Evolutionary conservation across 306 rosid genomes (phyloP).

Genomic region (Citrullus amarus): DNA sequence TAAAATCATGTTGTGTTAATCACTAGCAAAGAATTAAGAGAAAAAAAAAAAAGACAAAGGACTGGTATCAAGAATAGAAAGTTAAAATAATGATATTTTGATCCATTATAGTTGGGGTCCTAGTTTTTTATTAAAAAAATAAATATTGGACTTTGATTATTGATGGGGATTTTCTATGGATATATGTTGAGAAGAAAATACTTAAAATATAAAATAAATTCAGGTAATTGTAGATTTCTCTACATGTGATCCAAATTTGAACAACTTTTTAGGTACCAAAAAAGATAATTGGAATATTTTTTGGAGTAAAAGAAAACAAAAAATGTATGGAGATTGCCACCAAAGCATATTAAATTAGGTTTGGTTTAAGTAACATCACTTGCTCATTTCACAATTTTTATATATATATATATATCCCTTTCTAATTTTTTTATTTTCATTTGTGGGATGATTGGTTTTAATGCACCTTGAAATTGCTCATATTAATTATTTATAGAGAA

Average conservation of each 20-base stretch:
- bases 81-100: no score
- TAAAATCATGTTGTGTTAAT: neutral
- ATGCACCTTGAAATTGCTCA: neutral
- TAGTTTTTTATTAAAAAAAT: neutral
- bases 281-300: neutral
- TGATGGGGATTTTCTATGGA: neutral
- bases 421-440: neutral
- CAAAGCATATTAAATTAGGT: neutral
- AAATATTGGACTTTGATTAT: neutral
- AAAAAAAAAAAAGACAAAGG: no score
- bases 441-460: neutral
- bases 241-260: neutral
- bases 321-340: neutral
- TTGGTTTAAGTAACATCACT: slow-evolving; percentile 6
- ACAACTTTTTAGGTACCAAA: neutral
- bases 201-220: neutral
- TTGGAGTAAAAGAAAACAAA: neutral
- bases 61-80: no score
- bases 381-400: neutral
- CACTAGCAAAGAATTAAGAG: no score
- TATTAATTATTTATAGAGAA: neutral
- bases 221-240: neutral
- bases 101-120: neutral
- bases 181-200: neutral
- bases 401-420: neutral